Base-by-base conservation (phyloP, 2,329 filamentous ascomycete species). In the Pseudonectria foliicola region DNA sequence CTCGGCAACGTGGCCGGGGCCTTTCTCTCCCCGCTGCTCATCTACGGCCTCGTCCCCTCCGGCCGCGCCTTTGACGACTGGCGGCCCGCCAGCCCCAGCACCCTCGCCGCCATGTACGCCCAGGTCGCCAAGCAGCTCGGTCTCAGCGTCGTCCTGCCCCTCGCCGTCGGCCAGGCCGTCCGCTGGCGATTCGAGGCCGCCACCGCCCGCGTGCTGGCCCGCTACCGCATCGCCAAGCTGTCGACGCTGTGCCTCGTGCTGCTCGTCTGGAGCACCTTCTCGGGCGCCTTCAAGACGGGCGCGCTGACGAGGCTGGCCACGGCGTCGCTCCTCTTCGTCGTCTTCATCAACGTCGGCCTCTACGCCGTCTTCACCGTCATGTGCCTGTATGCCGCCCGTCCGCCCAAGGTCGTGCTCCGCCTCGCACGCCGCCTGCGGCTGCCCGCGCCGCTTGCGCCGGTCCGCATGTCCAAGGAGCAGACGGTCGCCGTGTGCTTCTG, bases 401-500 rank as follows among this genome's bases (percentile, higher is more conserved):
- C 68, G 1, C 67, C 68, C 0, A 38, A 43, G 3, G 10, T 39
- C 11, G 39, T 69, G 7, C 1, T 31, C 43, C 7, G 49, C 53
- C 13, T 52, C 35, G 7, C 36, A 49, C 29, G 29, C 67, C 25
- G 66, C 35, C 41, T 49, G 2, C 31, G 44, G 10, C 35, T 67
- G 5, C 57, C 55, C 18, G 55, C 60, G 7, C 62, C 60, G 1
- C 24, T 75, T 2, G 70, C 68, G 2, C 55, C 71, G 3, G 57
- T 67, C 25, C 75, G 69, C 48, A 66, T 83, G 53, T 60, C 70
- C 1, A 71, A 70, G 25, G 70, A 73, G 38, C 76, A 85, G 47
- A 73, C 80, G 0, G 73, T 85, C 32, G 80, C 82, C 0, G 74
- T 84, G 11, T 85, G 80, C 46, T 85, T 85, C 56, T 85, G 80